These are phyloP conservation scores for Gossypium stocksii DNA, from an alignment of 345 rosid species.

Conservation along the genomic window DNA sequence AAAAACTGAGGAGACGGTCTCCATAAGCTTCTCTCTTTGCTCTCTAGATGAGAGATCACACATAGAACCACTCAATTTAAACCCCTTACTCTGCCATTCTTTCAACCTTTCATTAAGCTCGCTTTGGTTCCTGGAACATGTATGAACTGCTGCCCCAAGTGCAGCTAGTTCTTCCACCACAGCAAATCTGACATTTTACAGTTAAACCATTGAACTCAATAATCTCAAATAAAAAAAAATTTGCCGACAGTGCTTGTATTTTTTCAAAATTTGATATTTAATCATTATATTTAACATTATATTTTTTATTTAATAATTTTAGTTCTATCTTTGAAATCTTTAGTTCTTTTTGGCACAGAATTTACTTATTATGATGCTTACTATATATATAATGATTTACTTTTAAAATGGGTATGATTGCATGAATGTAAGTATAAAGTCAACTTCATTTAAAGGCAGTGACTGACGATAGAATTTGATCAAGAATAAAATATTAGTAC, in stretches of 20 bases:
- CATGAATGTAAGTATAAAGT: too few relatives aligned
- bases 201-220: background rate
- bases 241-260: too few relatives aligned
- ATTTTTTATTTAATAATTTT: too few relatives aligned
- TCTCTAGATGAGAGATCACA: conserved; percentile 32
- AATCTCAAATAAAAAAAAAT: background rate
- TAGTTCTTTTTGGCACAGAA: too few relatives aligned
- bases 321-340: too few relatives aligned
- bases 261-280: too few relatives aligned
- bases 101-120: conserved; percentile 45
- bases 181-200: conserved; percentile 37
- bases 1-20: conserved; percentile 38
- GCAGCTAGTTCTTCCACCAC: conserved; percentile 61
- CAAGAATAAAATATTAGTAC: background rate
- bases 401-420: too few relatives aligned
- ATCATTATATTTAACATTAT: too few relatives aligned
- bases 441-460: background rate
- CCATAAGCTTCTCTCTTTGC: conserved; percentile 40
- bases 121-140: conserved; percentile 55
- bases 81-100: conserved; percentile 46
- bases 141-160: conserved; percentile 66
- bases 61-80: conserved; percentile 43
- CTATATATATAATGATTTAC: too few relatives aligned
- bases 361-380: too few relatives aligned
- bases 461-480: background rate